A percentile compares a stretch with the other conserved stretches of the same genome.
Conservation (phyloP, 2,329 filamentous ascomycete genomes). For the Dendryphion nanum region DNA sequence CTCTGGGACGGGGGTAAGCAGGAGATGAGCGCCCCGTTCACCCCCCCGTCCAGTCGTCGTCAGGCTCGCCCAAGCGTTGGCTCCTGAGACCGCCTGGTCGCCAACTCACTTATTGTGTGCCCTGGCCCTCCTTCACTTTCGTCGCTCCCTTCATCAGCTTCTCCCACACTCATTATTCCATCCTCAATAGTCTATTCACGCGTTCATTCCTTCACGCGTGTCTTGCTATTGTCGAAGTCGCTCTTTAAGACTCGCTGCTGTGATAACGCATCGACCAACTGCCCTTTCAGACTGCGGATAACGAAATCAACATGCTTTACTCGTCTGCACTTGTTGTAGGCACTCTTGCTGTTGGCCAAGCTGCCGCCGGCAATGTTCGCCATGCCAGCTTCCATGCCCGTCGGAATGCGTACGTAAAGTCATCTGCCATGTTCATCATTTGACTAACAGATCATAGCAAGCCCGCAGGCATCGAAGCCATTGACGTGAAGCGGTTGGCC, state of each 20-base stretch:
- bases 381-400: constrained; percentile 39
- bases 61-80: background rate
- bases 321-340: constrained; percentile 36
- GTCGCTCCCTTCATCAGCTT: constrained; percentile 8
- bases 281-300: background rate
- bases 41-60: background rate
- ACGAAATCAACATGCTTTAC: constrained; percentile 30
- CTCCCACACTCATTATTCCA: constrained; percentile 19
- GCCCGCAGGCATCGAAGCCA: no score
- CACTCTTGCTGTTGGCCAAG: constrained; percentile 37
- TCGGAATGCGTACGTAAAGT: constrained; percentile 31
- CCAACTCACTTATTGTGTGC: constrained; percentile 9
- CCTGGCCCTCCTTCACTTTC: constrained; percentile 17
- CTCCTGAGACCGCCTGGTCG: constrained; percentile 3
- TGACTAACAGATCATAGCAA: no score
- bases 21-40: constrained; percentile 11
- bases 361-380: constrained; percentile 28
- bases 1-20: constrained; percentile 5
- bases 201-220: constrained; percentile 41
- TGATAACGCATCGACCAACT: background rate
- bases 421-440: no score
- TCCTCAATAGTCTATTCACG: constrained; percentile 20
- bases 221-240: constrained; percentile 26
- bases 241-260: constrained; percentile 18
- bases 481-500: no score